Conservation (phyloP, 495 filamentous ascomycete species). For the Trichoderma parareesei region DNA sequence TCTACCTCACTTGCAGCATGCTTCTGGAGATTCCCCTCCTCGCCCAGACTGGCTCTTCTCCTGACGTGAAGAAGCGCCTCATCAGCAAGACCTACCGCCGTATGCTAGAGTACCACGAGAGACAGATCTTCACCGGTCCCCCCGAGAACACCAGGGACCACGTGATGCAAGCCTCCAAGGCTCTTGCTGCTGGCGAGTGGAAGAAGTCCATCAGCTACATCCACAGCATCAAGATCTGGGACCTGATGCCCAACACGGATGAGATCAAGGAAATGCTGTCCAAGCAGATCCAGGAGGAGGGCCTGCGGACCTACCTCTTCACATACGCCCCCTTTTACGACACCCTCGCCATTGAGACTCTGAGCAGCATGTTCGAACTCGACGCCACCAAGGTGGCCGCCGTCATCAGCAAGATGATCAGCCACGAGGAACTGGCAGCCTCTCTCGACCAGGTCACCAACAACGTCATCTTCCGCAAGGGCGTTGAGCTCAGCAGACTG, state of each 20-base stretch:
- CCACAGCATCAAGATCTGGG: slow-evolving; percentile 98
- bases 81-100: slow-evolving; percentile 99
- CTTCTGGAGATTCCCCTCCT: slow-evolving; percentile 95
- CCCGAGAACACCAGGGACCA: slow-evolving; percentile 98
- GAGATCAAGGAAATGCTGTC: slow-evolving; percentile 95
- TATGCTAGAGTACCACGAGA: slow-evolving; percentile 98
- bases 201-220: slow-evolving; percentile 90
- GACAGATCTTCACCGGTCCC: slow-evolving; percentile 96
- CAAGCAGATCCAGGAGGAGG: slow-evolving; percentile 96
- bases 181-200: slow-evolving; percentile 94
- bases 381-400: slow-evolving; percentile 80
- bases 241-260: slow-evolving; percentile 80
- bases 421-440: slow-evolving; percentile 92
- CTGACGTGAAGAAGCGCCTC: slow-evolving; percentile 92
- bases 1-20: slow-evolving; percentile 98
- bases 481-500: slow-evolving; percentile 90
- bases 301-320: slow-evolving; percentile 96
- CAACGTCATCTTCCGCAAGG: slow-evolving; percentile 98
- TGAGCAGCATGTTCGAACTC: slow-evolving; percentile 94
- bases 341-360: slow-evolving; percentile 75
- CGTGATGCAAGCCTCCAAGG: slow-evolving; percentile 97
- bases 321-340: slow-evolving; percentile 99
- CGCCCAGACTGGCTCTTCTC: slow-evolving; percentile 90
- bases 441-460: slow-evolving; percentile 96
- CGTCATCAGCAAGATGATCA: slow-evolving; percentile 99